Conservation (phyloP, 345 rosid species). For the Acer saccharum region DNA sequence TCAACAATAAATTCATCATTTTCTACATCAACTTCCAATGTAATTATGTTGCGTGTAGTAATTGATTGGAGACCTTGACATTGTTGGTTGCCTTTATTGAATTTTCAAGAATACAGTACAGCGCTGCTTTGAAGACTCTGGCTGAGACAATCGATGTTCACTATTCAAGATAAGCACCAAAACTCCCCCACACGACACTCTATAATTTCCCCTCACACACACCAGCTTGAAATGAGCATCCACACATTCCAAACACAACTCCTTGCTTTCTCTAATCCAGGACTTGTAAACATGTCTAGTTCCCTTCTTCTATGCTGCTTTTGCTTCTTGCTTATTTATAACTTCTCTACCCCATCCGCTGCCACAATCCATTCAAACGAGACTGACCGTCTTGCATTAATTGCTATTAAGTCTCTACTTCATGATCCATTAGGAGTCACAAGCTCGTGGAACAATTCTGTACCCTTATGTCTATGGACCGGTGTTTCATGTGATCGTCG, state of each 20-base stretch:
- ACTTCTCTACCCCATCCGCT: background rate
- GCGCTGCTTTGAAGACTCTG: too few species aligned
- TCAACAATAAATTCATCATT: too few species aligned
- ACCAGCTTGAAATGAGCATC: background rate
- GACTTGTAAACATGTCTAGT: background rate
- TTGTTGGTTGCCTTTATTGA: too few species aligned
- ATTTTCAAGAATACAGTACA: too few species aligned
- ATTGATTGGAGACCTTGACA: too few species aligned
- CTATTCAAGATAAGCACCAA: too few species aligned
- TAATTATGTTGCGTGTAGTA: too few species aligned
- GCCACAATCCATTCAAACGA: background rate
- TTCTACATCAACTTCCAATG: too few species aligned
- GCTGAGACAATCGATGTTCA: too few species aligned
- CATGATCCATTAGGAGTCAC: conserved; percentile 2
- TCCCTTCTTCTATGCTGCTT: background rate
- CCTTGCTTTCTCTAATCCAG: background rate
- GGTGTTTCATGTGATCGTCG: background rate
- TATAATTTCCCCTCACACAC: background rate
- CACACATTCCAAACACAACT: background rate
- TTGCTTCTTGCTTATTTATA: background rate
- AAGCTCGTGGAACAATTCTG: conserved; percentile 1
- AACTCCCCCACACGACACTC: too few species aligned
- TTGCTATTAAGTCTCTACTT: background rate
- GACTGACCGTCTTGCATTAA: conserved; percentile 3
- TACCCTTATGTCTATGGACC: background rate